Evolutionary conservation across 495 filamentous ascomycete genomes (phyloP), one percentile per base, ranked within the genome.

Genomic region (Aspergillus ellipticus): DNA sequence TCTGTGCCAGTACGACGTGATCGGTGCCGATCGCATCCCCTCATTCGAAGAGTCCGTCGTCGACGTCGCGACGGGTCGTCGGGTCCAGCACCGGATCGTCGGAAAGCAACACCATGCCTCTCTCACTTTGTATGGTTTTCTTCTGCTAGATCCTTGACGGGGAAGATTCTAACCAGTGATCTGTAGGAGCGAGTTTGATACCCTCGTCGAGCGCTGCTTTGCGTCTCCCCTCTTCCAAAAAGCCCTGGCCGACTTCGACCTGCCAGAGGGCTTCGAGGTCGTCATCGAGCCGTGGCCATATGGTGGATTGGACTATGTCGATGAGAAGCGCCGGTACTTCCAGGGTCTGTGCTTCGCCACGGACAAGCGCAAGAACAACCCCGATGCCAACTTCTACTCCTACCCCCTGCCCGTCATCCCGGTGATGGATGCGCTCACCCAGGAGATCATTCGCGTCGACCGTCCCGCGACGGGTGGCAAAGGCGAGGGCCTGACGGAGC

Each of bases 371-470:
- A 70, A 68, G 19, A 68, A 72, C 13, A 77, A 77, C 48, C 56
- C 64, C 10, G 74, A 77, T 48, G 66, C 74, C 35, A 93, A 92
- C 61, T 88, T 93, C 61, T 96, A 96, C 69, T 85, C 89, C 0
- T 85, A 89, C 57, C 90, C 90, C 0, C 73, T 94, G 6, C 80
- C 86, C 5, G 79, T 95, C 56, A 91, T 87, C 21, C 89, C 90
- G 0, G 88, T 94, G 21, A 75, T 96, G 58, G 84, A 85, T 60
- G 81, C 82, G 0, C 77, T 77, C n/a, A 86, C 82, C 0, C 77
- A 82, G 66, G 80, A 85, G 57, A 84, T 96, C 22, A 81, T 79
- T 49, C 75, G 79, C 0, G 74, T 82, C 21, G 79, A 82, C 51
- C 66, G 74, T 46, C 74, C 77, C 8, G 75, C 79, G 0, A 82